phyloP scores from a whole-genome alignment of 805 yeast genomes.

The Myxozyma sirexii region DNA sequence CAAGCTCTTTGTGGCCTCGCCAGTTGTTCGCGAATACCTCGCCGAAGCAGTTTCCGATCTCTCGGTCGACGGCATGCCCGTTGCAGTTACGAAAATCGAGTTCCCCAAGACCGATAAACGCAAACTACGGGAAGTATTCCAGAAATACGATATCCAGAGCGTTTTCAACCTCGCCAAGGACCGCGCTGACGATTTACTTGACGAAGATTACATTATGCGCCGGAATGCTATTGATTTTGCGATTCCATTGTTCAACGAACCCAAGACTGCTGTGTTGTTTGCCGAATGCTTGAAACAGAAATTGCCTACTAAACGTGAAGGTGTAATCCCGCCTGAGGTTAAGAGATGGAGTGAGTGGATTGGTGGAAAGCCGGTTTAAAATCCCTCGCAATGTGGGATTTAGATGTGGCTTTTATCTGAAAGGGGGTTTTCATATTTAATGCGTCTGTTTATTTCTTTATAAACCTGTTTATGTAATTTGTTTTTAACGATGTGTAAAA shows the following conservation, averaged over 20 bases:
- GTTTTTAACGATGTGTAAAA: not conserved
- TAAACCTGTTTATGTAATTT: not conserved
- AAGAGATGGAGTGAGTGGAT: conserved; percentile 95
- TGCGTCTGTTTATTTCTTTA: not conserved
- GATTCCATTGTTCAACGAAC: conserved; percentile 94
- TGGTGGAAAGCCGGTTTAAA: conserved; percentile 84
- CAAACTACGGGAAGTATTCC: conserved; percentile 90
- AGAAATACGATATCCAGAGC: conserved; percentile 75
- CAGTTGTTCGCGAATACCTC: conserved; percentile 71
- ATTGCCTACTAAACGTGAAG: conserved; percentile 54
- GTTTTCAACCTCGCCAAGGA: conserved; percentile 91
- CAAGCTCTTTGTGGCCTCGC: conserved; percentile 76
- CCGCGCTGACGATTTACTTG: conserved; percentile 81
- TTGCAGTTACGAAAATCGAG: conserved; percentile 66
- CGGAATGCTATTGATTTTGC: conserved; percentile 99
- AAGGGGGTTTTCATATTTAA: not conserved
- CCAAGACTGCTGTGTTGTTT: conserved; percentile 85
- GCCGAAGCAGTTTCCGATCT: conserved; percentile 49
- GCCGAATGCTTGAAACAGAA: conserved; percentile 79
- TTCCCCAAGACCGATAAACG: conserved; percentile 94
- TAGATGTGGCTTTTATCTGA: not conserved
- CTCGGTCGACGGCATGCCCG: conserved; percentile 40
- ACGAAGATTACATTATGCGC: conserved; percentile 96
- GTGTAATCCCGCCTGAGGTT: conserved; percentile 82
- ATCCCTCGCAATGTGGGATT: not conserved